These are phyloP conservation scores for Fraxinus quadrangulata DNA, from an alignment of 257 asterid species.

Conservation along the genomic window DNA sequence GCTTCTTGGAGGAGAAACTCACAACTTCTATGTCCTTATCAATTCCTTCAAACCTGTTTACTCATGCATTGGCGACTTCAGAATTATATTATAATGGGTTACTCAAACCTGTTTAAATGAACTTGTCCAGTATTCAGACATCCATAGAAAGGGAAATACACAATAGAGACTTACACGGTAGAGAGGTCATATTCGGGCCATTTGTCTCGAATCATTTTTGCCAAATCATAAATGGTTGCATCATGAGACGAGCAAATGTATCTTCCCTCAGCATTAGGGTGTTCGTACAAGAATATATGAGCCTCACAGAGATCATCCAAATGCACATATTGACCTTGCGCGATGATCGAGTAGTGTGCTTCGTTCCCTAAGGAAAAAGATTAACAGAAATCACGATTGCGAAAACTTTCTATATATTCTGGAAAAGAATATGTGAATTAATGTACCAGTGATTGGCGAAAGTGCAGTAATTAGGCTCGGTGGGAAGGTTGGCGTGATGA, in stretches of 20 bases:
- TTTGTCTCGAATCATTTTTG: slow-evolving; percentile 56
- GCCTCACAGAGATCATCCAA: slow-evolving; percentile 87
- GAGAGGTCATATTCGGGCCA: slow-evolving; percentile 94
- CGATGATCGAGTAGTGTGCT: slow-evolving; percentile 78
- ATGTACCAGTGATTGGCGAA: slow-evolving; percentile 70
- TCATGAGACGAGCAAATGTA: slow-evolving; percentile 84
- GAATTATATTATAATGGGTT: neutral
- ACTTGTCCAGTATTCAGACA: no score
- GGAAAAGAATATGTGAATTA: neutral
- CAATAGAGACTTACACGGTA: slow-evolving; percentile 49
- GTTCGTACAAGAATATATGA: slow-evolving; percentile 82
- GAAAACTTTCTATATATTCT: no score
- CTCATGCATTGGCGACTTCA: neutral
- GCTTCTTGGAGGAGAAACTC: slow-evolving; percentile 75
- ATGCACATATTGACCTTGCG: slow-evolving; percentile 89
- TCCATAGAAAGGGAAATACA: no score
- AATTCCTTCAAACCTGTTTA: slow-evolving; percentile 68
- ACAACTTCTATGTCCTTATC: slow-evolving; percentile 66
- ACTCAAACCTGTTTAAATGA: no score
- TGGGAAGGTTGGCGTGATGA: slow-evolving; percentile 73
- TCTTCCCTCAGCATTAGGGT: slow-evolving; percentile 78
- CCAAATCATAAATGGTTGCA: slow-evolving; percentile 60
- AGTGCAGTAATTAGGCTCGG: slow-evolving; percentile 90
- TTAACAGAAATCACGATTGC: slow-evolving; percentile 1
- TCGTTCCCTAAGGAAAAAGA: slow-evolving; percentile 55